Evolutionary conservation across 345 rosid species (phyloP).

Genomic region (Eucalyptus dawsonii): DNA sequence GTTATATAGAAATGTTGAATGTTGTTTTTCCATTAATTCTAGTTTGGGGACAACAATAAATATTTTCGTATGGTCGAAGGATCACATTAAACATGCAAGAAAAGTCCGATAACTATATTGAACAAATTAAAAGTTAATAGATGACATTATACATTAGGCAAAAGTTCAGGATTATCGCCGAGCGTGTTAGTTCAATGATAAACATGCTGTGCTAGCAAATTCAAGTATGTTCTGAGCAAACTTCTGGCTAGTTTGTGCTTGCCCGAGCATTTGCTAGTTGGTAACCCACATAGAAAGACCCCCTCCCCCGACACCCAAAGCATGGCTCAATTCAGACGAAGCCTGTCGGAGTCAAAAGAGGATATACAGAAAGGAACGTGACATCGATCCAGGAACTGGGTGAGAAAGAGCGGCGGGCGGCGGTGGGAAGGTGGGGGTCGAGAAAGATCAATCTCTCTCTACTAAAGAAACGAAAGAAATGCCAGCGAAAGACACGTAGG

Average conservation of each 20-base stretch:
- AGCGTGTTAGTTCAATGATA: neutral
- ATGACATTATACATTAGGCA: rapidly evolving
- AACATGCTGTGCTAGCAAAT: neutral
- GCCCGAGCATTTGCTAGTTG: neutral
- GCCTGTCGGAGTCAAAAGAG: neutral
- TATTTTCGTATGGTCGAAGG: rapidly evolving
- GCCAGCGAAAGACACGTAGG: neutral
- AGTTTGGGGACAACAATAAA: neutral
- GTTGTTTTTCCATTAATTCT: no score
- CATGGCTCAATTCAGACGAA: neutral
- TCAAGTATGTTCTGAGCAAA: neutral
- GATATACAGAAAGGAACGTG: neutral
- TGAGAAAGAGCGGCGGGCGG: neutral
- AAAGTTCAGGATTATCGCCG: rapidly evolving
- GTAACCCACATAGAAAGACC: neutral
- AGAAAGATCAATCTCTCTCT: neutral
- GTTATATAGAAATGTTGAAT: neutral
- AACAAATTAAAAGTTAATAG: no score
- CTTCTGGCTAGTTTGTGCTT: neutral
- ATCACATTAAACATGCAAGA: no score
- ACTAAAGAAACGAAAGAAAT: neutral
- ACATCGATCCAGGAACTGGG: neutral
- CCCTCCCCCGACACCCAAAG: no score
- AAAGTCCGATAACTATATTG: rapidly evolving
- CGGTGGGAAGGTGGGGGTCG: neutral